Conservation (phyloP, 2,329 filamentous ascomycete species). For the Monilinia laxa region DNA sequence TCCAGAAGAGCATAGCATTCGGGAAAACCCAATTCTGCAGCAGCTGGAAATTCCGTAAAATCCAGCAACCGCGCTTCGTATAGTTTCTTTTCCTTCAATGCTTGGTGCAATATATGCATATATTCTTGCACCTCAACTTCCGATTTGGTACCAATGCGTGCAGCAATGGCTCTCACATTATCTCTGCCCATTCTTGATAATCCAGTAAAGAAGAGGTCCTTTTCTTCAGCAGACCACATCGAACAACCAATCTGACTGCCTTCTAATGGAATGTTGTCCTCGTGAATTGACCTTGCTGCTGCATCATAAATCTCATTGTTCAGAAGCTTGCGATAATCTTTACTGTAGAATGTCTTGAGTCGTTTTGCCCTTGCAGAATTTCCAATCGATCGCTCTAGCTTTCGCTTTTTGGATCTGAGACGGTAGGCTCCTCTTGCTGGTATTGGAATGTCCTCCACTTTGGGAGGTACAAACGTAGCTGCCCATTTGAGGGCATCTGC, state of each 20-base stretch:
- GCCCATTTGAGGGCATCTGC: slow-evolving; percentile 35
- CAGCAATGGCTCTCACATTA: slow-evolving; percentile 61
- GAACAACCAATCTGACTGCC: slow-evolving; percentile 66
- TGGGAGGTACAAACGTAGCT: slow-evolving; percentile 33
- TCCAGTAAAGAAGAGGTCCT: slow-evolving; percentile 65
- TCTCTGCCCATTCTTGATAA: slow-evolving; percentile 63
- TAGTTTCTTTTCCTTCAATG: slow-evolving; percentile 40
- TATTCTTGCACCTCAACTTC: slow-evolving; percentile 72
- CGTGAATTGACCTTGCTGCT: slow-evolving; percentile 38
- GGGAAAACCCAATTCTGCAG: slow-evolving; percentile 63
- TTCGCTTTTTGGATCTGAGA: slow-evolving; percentile 31
- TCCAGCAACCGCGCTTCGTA: slow-evolving; percentile 41
- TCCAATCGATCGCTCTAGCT: slow-evolving; percentile 19
- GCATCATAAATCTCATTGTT: slow-evolving; percentile 60
- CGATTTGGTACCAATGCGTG: slow-evolving; percentile 67
- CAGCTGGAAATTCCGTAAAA: slow-evolving; percentile 64
- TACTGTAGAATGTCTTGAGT: slow-evolving; percentile 47
- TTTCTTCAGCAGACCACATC: slow-evolving; percentile 70
- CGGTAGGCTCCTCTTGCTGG: slow-evolving; percentile 25
- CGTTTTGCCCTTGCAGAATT: slow-evolving; percentile 34
- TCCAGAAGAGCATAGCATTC: slow-evolving; percentile 68
- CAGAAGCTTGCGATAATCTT: slow-evolving; percentile 51
- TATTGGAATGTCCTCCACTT: slow-evolving; percentile 32
- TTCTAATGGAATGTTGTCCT: slow-evolving; percentile 39
- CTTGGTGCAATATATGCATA: slow-evolving; percentile 57